Base-by-base conservation (phyloP, 2,329 filamentous ascomycete species). In the Exutisphaerella laricina region DNA sequence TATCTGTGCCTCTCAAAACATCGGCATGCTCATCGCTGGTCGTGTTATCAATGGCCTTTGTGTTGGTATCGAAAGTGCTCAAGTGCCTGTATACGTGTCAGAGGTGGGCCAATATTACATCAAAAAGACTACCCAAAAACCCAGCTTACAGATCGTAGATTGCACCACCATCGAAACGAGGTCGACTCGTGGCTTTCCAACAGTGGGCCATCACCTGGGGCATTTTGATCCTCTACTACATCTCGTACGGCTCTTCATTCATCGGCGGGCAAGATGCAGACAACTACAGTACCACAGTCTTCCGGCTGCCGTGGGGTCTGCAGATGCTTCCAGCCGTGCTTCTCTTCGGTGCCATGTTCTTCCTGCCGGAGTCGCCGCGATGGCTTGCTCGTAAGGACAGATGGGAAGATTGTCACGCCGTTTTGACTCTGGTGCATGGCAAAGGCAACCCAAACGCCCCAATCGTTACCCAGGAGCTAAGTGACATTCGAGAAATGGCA, bases 161-260 rank as follows among this genome's bases (percentile, higher is more conserved):
- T 22, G 75, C 80, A 17, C 75, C 75, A 39, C 71, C 73, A 2
- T 63, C 61, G 18, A 69, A 66, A 51, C 73, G 81, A 47, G 81
- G 81, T n/a, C 73, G 78, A 32, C 70, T 88, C 23, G 80, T 88
- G 13, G 78, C 80, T 43, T 75, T 78, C 31, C 82, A 87, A 60
- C 83, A 87, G 60, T 82, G 81, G 69, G 80, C 82, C 20, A 86
- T 88, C 46, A 84, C 83, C 51, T 58, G 55, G 55, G 55, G 79
- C 49, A 82, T 83, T 49, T 58, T 83, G 39, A 79, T 83, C 64
- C 82, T 83, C 75, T 84, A 82, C 69, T 81, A 57, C 58, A 75
- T 84, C 59, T 75, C 77, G 14, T 75, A 80, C 55, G 82, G 79
- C n/a, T 76, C 75, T 57, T 78, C 75, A 39, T 78, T 72, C 56